Evolutionary conservation across 2,329 filamentous ascomycete genomes (phyloP).

Genomic region (Clonostachys chloroleuca): DNA sequence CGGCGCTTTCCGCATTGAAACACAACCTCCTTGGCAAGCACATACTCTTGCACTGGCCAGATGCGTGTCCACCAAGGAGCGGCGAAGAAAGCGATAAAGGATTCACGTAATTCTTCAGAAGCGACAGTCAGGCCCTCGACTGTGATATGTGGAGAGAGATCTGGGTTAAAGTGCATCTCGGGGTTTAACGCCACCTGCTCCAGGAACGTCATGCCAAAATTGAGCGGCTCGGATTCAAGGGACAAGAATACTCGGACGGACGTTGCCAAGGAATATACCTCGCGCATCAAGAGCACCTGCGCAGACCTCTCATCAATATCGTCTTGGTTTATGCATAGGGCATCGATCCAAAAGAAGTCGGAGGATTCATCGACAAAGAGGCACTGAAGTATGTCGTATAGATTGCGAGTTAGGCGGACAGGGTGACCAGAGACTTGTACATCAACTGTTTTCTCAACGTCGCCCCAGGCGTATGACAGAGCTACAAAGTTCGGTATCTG

Average conservation of each 20-base stretch:
- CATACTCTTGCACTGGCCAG: neutral
- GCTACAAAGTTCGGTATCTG: neutral
- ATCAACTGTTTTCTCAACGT: neutral
- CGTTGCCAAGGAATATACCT: neutral
- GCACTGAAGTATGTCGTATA: neutral
- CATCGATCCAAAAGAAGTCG: neutral
- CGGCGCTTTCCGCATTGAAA: neutral
- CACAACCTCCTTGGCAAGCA: neutral
- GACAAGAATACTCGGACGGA: neutral
- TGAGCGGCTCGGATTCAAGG: neutral
- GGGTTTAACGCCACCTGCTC: neutral
- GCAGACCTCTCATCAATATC: neutral
- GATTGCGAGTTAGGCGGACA: neutral
- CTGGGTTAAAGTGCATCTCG: neutral
- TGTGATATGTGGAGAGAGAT: neutral
- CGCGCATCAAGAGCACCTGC: constrained; percentile 1
- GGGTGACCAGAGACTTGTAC: neutral
- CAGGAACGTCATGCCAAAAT: neutral
- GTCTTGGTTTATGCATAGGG: constrained; percentile 3
- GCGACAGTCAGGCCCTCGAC: neutral
- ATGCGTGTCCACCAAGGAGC: neutral
- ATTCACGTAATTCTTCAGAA: neutral
- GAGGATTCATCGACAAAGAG: neutral
- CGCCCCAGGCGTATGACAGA: neutral
- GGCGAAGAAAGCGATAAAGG: neutral